A percentile compares a stretch with the other conserved stretches of the same genome.
phyloP scores from a whole-genome alignment of 192 early-diverging fungal species.

The Entomortierella parvispora region DNA sequence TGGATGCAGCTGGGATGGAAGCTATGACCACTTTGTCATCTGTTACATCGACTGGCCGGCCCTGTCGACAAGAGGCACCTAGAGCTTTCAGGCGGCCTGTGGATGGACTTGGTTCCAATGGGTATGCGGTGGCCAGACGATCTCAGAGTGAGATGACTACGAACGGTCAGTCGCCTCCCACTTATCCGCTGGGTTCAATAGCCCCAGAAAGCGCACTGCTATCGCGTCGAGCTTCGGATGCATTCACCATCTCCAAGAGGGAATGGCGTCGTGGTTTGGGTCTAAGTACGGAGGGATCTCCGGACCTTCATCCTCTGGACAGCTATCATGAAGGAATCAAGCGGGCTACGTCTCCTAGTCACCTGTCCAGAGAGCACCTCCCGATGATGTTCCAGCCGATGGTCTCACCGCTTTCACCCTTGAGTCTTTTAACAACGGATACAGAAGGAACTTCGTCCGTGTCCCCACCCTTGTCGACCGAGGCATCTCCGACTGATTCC shows the following conservation, averaged over 20 bases:
- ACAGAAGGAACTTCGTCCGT: constrained; percentile 25
- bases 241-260: constrained; percentile 16
- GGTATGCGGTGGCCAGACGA: constrained; percentile 20
- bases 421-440: constrained; percentile 33
- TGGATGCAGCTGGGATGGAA: not conserved
- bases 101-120: constrained; percentile 17
- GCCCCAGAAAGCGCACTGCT: constrained; percentile 8
- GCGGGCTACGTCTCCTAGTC: constrained; percentile 21
- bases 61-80: constrained; percentile 27
- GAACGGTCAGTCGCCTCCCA: constrained; percentile 6
- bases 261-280: constrained; percentile 34
- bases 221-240: constrained; percentile 30
- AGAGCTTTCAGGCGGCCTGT: constrained; percentile 21
- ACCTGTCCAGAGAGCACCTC: constrained; percentile 17
- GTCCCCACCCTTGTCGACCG: constrained; percentile 26
- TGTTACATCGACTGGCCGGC: not conserved
- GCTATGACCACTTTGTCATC: not conserved
- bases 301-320: constrained; percentile 40
- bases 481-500: constrained; percentile 3
- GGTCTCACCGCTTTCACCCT: constrained; percentile 23
- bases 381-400: not conserved
- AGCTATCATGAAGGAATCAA: constrained; percentile 11
- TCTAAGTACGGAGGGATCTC: not conserved
- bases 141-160: constrained; percentile 21
- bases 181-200: constrained; percentile 1